These are phyloP conservation scores for Carex myosuroides DNA, from an alignment of 176 grass and related monocot species.

Conservation along the genomic window DNA sequence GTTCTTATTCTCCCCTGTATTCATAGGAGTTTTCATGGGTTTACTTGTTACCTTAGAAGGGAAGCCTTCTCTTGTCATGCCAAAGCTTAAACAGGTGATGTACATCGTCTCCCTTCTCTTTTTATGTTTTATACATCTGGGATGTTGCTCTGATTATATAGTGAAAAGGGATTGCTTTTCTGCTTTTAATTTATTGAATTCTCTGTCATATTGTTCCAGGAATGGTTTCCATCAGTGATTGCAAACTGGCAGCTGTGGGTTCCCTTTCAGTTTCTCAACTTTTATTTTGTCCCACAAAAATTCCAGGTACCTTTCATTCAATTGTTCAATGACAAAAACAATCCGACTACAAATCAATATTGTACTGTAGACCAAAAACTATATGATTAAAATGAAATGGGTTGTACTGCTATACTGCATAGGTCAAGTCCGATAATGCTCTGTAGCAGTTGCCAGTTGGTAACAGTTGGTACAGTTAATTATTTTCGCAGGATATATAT, in stretches of 20 bases:
- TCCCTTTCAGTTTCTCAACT: constrained; percentile 92
- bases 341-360: not conserved
- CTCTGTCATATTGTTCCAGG: constrained; percentile 30
- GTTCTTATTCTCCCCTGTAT: constrained; percentile 84
- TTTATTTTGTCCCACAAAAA: constrained; percentile 86
- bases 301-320: constrained; percentile 47
- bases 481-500: not conserved
- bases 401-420: not conserved
- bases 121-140: not conserved
- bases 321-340: constrained; percentile 1
- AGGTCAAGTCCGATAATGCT: not conserved
- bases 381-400: not conserved
- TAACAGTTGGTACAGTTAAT: not conserved
- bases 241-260: constrained; percentile 97
- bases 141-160: not conserved
- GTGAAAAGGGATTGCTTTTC: not conserved
- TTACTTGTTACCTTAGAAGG: constrained; percentile 76
- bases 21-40: constrained; percentile 81
- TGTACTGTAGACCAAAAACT: not conserved
- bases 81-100: constrained; percentile 85
- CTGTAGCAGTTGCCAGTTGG: not conserved
- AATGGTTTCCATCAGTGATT: constrained; percentile 65
- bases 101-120: not conserved
- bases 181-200: constrained; percentile 16
- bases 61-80: constrained; percentile 61